phyloP scores from a whole-genome alignment of 2,329 filamentous ascomycete genomes.

The Epichloe uncinata region DNA sequence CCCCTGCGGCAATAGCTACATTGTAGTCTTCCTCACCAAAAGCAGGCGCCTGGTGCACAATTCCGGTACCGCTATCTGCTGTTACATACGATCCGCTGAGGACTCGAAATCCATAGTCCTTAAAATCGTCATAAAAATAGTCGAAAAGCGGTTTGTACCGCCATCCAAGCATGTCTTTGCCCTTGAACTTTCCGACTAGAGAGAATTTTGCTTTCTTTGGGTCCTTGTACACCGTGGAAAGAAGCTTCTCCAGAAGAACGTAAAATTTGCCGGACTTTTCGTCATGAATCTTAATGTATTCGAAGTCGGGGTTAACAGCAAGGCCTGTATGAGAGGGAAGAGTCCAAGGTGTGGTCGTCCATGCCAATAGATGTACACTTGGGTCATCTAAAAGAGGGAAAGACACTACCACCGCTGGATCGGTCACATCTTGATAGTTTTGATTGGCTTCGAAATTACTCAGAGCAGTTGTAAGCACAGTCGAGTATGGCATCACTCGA shows the following conservation, averaged over 20 bases:
- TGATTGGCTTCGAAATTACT: constrained; percentile 91
- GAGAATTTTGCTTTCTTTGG: constrained; percentile 66
- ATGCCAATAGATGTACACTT: constrained; percentile 63
- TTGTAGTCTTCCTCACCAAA: constrained; percentile 96
- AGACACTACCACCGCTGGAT: constrained; percentile 77
- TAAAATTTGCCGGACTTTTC: constrained; percentile 73
- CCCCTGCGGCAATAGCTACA: constrained; percentile 59
- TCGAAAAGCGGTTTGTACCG: constrained; percentile 72
- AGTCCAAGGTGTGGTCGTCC: constrained; percentile 85
- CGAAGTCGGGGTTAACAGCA: constrained; percentile 67
- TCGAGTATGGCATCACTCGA: constrained; percentile 91
- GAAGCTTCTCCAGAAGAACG: constrained; percentile 68
- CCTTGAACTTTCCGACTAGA: constrained; percentile 52
- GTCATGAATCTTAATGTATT: constrained; percentile 78
- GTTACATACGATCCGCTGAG: constrained; percentile 79
- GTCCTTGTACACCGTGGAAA: constrained; percentile 71
- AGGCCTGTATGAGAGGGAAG: constrained; percentile 69
- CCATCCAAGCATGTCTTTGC: constrained; percentile 56
- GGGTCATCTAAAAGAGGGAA: constrained; percentile 74
- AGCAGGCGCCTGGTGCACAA: constrained; percentile 86
- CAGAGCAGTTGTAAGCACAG: constrained; percentile 73
- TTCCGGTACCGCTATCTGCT: constrained; percentile 78
- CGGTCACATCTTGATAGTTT: constrained; percentile 87
- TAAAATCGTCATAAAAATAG: constrained; percentile 83
- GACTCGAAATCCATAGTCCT: constrained; percentile 70